These are phyloP conservation scores for Suillus spraguei DNA, from an alignment of 768 basidiomycete genomes.

Conservation along the genomic window DNA sequence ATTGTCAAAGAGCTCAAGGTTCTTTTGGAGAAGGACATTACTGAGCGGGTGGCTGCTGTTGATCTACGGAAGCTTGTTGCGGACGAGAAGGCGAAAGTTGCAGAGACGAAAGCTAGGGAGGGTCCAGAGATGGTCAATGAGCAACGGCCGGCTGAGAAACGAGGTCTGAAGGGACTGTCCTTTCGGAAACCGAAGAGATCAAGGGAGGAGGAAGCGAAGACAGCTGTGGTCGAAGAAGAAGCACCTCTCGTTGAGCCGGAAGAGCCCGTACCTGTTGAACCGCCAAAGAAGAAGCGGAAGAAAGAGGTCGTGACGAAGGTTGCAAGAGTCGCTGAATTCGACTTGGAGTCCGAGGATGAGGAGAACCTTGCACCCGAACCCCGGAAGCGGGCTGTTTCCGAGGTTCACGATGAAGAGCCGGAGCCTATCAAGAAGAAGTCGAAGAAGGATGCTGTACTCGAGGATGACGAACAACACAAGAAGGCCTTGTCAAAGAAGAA, in stretches of 20 bases:
- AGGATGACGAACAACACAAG: constrained; percentile 28
- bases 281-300: constrained; percentile 62
- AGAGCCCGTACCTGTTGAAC: constrained; percentile 39
- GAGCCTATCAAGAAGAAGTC: constrained; percentile 48
- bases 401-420: constrained; percentile 39
- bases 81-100: constrained; percentile 50
- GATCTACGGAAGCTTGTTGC: constrained; percentile 54
- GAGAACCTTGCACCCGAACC: constrained; percentile 36
- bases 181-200: constrained; percentile 45
- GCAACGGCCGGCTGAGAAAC: constrained; percentile 47
- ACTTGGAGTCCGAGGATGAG: constrained; percentile 68
- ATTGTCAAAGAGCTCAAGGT: constrained; percentile 58
- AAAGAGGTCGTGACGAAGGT: constrained; percentile 42
- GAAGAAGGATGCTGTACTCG: constrained; percentile 28
- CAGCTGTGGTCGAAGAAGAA: constrained; percentile 24
- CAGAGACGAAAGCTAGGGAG: constrained; percentile 29
- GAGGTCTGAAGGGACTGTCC: constrained; percentile 46
- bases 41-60: constrained; percentile 57
- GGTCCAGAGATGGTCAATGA: constrained; percentile 41
- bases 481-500: constrained; percentile 37
- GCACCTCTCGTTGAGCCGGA: constrained; percentile 32
- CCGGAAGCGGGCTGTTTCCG: constrained; percentile 50
- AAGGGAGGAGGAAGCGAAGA: constrained; percentile 38
- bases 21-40: constrained; percentile 65
- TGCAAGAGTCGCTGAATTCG: constrained; percentile 42